phyloP scores from a whole-genome alignment of 208 protist species.

The Acanthamoeba triangularis region DNA sequence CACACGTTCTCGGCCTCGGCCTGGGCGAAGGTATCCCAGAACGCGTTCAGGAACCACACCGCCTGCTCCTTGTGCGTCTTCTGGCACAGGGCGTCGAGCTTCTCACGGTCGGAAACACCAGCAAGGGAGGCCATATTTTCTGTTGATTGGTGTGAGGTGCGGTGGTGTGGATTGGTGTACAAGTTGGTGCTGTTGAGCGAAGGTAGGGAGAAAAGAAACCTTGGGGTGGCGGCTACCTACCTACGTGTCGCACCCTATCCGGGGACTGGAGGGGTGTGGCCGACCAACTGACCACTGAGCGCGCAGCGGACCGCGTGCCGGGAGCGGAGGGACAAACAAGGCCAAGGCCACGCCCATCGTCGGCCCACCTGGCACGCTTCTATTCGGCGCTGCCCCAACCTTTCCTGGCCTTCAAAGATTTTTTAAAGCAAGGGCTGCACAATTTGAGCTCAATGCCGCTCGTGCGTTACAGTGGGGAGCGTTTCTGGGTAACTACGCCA shows the following conservation, averaged over 20 bases:
- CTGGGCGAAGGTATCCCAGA: conserved; percentile 60
- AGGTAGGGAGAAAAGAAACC: not conserved
- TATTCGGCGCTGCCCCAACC: not conserved
- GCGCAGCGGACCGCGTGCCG: not conserved
- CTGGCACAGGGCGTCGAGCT: conserved; percentile 34
- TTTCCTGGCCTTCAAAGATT: not conserved
- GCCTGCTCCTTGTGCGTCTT: conserved; percentile 61
- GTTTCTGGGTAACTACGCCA: no score
- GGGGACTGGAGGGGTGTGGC: not conserved
- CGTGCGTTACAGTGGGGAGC: no score
- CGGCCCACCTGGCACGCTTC: not conserved
- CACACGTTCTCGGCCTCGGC: conserved; percentile 50
- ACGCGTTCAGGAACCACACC: conserved; percentile 74
- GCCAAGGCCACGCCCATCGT: not conserved
- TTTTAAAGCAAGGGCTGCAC: no score
- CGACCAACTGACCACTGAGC: not conserved
- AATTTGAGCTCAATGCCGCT: no score
- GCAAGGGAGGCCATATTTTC: conserved; percentile 30
- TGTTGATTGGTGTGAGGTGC: not conserved
- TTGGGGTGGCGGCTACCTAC: no score
- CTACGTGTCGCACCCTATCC: not conserved
- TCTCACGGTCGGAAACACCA: conserved; percentile 1
- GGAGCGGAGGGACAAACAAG: not conserved
- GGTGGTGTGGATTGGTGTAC: not conserved
- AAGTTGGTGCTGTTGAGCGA: not conserved